phyloP scores from a whole-genome alignment of 2,329 filamentous ascomycete genomes.

The Exophiala aquamarina region DNA sequence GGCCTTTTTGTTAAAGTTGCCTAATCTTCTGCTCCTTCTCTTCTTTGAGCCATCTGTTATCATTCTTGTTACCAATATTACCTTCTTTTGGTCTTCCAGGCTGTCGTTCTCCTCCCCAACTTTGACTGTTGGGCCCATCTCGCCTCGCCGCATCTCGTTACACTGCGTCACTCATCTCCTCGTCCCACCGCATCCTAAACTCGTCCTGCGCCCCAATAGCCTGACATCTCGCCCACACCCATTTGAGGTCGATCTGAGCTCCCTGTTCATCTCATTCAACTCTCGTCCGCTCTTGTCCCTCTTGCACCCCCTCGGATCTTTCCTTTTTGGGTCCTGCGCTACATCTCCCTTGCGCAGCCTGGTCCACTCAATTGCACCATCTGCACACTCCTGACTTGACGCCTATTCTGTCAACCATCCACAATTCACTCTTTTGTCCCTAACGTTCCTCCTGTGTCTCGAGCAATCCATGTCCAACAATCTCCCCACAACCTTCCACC shows the following conservation, averaged over 20 bases:
- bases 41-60: no score
- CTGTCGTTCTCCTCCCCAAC: conserved; percentile 3
- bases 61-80: no score
- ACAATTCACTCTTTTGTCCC: conserved; percentile 5
- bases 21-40: no score
- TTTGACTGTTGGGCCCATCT: conserved; percentile 1
- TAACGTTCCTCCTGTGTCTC: conserved; percentile 14
- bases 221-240: conserved; percentile 7
- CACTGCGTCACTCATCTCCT: conserved; percentile 13
- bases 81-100: not conserved
- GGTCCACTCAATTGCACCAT: conserved; percentile 23
- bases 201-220: conserved; percentile 1
- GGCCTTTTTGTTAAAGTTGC: no score
- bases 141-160: not conserved
- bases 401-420: conserved; percentile 16
- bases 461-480: conserved; percentile 36
- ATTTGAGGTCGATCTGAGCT: conserved; percentile 7
- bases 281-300: conserved; percentile 6
- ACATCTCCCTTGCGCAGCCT: conserved; percentile 16
- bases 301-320: conserved; percentile 8
- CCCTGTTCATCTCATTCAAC: conserved; percentile 2
- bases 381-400: conserved; percentile 24
- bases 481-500: conserved; percentile 34
- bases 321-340: conserved; percentile 10
- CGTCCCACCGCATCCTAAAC: conserved; percentile 1